These are phyloP conservation scores for Aspergillus sp. DNA, from an alignment of 2,329 filamentous ascomycete species.

Conservation along the genomic window DNA sequence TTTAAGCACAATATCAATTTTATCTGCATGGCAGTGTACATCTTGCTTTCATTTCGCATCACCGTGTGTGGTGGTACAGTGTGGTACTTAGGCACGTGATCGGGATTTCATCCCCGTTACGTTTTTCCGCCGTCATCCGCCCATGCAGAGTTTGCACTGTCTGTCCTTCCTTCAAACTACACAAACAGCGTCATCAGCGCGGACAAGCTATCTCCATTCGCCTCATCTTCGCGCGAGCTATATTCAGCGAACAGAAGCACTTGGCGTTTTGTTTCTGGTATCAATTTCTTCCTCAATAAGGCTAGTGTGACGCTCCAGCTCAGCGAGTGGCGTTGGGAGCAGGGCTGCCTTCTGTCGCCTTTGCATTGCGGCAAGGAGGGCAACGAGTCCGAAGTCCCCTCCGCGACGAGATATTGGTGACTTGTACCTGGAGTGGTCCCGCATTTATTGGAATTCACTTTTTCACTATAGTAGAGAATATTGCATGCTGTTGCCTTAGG, in stretches of 20 bases:
- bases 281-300: no score
- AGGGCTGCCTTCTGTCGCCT: neutral
- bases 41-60: no score
- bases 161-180: constrained; percentile 35
- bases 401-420: no score
- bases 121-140: constrained; percentile 6
- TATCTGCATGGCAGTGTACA: no score
- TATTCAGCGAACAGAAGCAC: neutral
- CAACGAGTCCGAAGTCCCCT: no score
- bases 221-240: neutral
- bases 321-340: neutral
- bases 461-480: no score
- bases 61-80: no score
- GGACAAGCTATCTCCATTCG: constrained; percentile 19
- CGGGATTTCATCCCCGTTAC: neutral
- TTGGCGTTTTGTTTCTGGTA: neutral
- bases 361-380: no score
- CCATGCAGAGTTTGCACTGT: constrained; percentile 37
- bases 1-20: no score
- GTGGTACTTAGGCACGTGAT: neutral
- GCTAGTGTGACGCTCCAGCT: neutral
- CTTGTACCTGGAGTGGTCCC: no score
- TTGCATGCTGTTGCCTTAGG: no score
- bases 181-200: constrained; percentile 29
- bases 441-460: no score